phyloP scores from a whole-genome alignment of 2,329 filamentous ascomycete species.

The Fonsecaea multimorphosa region DNA sequence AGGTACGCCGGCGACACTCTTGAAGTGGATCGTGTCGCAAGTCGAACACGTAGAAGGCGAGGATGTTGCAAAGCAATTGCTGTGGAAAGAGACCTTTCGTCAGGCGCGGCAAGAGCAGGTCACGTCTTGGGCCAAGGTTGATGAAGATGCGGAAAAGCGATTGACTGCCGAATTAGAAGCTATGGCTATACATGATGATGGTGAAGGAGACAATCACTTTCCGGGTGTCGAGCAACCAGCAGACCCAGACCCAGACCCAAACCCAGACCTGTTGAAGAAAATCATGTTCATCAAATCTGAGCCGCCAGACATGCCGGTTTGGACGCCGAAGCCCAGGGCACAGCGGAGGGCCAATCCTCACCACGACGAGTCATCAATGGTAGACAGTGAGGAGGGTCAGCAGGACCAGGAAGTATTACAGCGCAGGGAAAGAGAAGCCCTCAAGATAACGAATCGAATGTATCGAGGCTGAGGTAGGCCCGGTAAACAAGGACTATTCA shows the following conservation, averaged over 20 bases:
- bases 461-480: background rate
- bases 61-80: slow-evolving; percentile 45
- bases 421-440: background rate
- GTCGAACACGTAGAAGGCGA: slow-evolving; percentile 52
- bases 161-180: background rate
- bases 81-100: slow-evolving; percentile 31
- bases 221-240: background rate
- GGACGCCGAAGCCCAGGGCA: background rate
- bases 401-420: background rate
- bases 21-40: slow-evolving; percentile 54
- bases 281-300: slow-evolving; percentile 5
- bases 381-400: background rate
- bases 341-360: background rate
- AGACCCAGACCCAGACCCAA: background rate
- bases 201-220: background rate
- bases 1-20: slow-evolving; percentile 43
- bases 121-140: slow-evolving; percentile 3
- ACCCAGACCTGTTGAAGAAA: background rate
- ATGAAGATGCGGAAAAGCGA: slow-evolving; percentile 8
- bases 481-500: background rate
- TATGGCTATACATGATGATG: background rate
- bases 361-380: background rate
- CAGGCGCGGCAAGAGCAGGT: slow-evolving; percentile 13
- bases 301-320: background rate
- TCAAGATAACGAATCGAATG: background rate